These are phyloP conservation scores for Corymbia citriodora DNA, from an alignment of 441 rosid genomes.

Conservation along the genomic window DNA sequence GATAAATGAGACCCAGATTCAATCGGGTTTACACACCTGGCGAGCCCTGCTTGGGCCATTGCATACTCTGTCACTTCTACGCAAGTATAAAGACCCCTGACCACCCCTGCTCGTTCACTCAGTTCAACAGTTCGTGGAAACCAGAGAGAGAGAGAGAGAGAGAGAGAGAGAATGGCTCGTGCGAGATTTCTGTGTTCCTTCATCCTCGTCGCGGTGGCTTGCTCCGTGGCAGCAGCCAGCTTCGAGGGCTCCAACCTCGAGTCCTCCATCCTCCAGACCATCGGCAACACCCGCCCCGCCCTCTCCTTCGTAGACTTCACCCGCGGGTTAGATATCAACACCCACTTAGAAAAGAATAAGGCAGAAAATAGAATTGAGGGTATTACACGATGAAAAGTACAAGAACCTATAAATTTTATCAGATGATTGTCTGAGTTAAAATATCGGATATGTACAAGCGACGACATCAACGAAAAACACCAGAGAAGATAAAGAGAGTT, in stretches of 20 bases:
- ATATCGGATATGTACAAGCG: background rate
- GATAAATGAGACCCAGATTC: background rate
- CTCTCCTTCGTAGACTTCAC: constrained; percentile 76
- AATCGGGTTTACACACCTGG: background rate
- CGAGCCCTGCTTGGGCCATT: background rate
- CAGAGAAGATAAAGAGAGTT: background rate
- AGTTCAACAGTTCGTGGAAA: background rate
- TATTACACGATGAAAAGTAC: background rate
- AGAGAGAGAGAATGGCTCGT: constrained; percentile 22
- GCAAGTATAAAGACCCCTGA: background rate
- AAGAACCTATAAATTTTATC: background rate
- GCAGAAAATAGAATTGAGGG: background rate
- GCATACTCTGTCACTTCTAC: background rate
- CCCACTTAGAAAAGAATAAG: background rate
- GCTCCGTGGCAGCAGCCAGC: constrained; percentile 23
- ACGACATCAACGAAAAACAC: background rate
- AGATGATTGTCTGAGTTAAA: background rate
- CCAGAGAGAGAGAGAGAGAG: background rate
- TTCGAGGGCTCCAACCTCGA: constrained; percentile 59
- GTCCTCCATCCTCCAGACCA: constrained; percentile 41
- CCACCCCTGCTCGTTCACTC: background rate
- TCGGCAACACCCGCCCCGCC: constrained; percentile 60
- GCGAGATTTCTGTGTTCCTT: background rate
- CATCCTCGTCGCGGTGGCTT: constrained; percentile 11
- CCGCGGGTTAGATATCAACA: constrained; percentile 31